phyloP scores from a whole-genome alignment of 2,329 filamentous ascomycete genomes.

The Phialophora macrospora region DNA sequence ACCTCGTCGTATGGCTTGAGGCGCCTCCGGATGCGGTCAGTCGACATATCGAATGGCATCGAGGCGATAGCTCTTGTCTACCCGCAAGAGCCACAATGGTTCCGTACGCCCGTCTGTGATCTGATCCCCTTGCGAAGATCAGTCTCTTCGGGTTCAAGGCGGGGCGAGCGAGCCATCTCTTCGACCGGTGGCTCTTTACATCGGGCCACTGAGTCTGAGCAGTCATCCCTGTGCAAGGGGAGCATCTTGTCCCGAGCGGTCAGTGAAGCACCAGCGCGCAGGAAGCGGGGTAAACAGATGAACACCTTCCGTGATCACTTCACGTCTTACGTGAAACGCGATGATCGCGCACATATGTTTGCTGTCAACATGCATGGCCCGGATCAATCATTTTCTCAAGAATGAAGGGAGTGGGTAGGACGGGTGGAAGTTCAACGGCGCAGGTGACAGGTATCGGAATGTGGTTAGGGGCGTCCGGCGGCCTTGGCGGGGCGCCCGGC shows the following conservation, averaged over 20 bases:
- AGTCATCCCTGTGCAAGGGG: neutral
- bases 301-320: neutral
- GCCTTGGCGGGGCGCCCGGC: neutral
- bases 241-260: neutral
- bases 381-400: constrained; percentile 6
- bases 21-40: neutral
- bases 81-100: neutral
- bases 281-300: neutral
- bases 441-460: constrained; percentile 5
- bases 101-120: neutral
- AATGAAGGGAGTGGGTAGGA: constrained; percentile 8
- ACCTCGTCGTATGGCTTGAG: neutral
- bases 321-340: constrained; percentile 15
- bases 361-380: neutral
- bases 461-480: neutral
- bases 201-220: neutral
- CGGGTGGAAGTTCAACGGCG: neutral
- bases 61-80: neutral
- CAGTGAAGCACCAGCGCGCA: neutral
- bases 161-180: neutral
- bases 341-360: constrained; percentile 6
- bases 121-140: neutral
- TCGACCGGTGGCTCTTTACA: neutral
- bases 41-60: neutral
- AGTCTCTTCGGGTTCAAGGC: neutral